Conservation (phyloP, 2,329 filamentous ascomycete genomes). For the Colletotrichum tamarilloi region DNA sequence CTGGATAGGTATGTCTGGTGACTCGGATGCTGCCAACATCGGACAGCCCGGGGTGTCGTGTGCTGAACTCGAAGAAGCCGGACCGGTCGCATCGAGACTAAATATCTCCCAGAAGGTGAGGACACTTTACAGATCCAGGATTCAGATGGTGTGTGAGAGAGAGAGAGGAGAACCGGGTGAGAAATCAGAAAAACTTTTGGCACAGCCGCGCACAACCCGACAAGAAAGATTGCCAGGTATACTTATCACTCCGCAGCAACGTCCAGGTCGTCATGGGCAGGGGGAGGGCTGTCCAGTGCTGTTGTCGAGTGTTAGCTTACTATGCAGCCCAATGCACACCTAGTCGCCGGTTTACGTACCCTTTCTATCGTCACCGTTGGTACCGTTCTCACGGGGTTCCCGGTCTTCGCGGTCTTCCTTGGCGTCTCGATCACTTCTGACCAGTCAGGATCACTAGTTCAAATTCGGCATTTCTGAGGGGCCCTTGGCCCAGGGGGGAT, state of each 20-base stretch:
- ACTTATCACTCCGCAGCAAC: constrained; percentile 82
- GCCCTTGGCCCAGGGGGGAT: not conserved
- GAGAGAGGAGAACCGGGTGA: constrained; percentile 19
- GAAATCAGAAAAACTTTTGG: constrained; percentile 30
- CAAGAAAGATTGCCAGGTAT: constrained; percentile 34
- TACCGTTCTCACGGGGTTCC: constrained; percentile 79
- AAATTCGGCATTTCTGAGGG: not conserved
- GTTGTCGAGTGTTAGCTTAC: constrained; percentile 28
- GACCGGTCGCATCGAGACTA: constrained; percentile 36
- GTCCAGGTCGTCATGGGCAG: constrained; percentile 93
- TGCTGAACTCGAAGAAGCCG: constrained; percentile 17
- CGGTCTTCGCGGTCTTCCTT: constrained; percentile 78
- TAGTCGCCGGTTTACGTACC: constrained; percentile 61
- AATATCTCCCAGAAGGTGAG: constrained; percentile 34
- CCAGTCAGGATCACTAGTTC: constrained; percentile 44
- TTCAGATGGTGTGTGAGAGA: constrained; percentile 19
- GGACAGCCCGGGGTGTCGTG: constrained; percentile 14
- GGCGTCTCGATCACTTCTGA: constrained; percentile 61
- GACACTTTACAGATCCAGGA: constrained; percentile 34
- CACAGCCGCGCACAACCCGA: constrained; percentile 31
- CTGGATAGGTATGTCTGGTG: constrained; percentile 4
- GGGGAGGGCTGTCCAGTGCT: constrained; percentile 81
- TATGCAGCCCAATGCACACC: too few relatives aligned
- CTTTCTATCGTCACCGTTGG: constrained; percentile 92
- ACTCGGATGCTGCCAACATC: constrained; percentile 25